These are phyloP conservation scores for Trametes sanguinea DNA, from an alignment of 768 basidiomycete species.

Conservation along the genomic window DNA sequence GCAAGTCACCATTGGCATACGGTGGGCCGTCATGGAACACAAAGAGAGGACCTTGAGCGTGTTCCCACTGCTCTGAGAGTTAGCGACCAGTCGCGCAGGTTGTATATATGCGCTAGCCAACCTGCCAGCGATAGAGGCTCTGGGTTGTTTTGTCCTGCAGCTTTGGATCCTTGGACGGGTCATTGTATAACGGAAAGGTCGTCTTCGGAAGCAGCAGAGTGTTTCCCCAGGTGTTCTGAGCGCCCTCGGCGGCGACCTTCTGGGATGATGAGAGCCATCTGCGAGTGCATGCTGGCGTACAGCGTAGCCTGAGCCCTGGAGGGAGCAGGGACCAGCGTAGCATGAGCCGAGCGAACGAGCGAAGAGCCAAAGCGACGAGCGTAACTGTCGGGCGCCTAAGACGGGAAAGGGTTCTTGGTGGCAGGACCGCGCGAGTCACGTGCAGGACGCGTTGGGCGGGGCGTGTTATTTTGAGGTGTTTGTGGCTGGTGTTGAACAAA, in stretches of 20 bases:
- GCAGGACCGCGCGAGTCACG: conserved; percentile 18
- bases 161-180: conserved; percentile 63
- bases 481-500: conserved; percentile 36
- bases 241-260: neutral
- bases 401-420: neutral
- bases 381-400: conserved; percentile 1
- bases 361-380: neutral
- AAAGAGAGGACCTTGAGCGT: conserved; percentile 68
- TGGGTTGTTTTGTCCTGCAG: conserved; percentile 68
- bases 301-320: conserved; percentile 6
- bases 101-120: conserved; percentile 34
- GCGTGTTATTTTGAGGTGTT: conserved; percentile 34
- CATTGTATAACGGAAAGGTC: conserved; percentile 69
- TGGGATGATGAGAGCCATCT: conserved; percentile 17
- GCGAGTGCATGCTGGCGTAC: neutral
- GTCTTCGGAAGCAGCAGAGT: conserved; percentile 86
- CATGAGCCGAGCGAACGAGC: conserved; percentile 15
- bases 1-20: conserved; percentile 94
- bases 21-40: conserved; percentile 96
- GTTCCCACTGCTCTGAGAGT: conserved; percentile 52
- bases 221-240: conserved; percentile 26
- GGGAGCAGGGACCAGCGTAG: conserved; percentile 19
- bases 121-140: conserved; percentile 79
- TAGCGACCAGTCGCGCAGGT: neutral
- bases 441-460: conserved; percentile 24